Evolutionary conservation across 495 filamentous ascomycete species (phyloP), one percentile per base, ranked within the genome.

Genomic region (Penicillium egyptiacum): DNA sequence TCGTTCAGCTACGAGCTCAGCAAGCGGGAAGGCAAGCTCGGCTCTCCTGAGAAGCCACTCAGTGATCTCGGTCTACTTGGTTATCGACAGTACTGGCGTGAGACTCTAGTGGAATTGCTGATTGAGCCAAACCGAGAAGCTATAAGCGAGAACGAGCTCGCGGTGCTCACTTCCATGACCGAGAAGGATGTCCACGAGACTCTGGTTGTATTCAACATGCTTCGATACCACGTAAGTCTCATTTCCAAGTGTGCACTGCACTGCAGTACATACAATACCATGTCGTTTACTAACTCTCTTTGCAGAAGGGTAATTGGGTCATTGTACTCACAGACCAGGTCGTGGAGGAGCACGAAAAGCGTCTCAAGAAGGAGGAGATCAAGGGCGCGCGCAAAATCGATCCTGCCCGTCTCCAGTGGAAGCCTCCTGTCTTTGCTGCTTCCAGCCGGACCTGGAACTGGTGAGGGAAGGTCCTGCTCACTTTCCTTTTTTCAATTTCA

Each of bases 1-100:
- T 90, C 92, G 35, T 98, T 98, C 81, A 96, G 91, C 17, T 98
- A 98, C 77, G 93, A 97, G 70, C 87, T 98, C 4, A 92, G 89
- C 68, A 96, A 93, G 70, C 88, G 94, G 44, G 95, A 98, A 74
- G 86, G 85, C 59, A 97, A 96, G 70, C 84, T 96, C 5, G 95
- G 95, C 11, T 95, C 90, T 6, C 94, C 94, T 1, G 94, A 98
- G 69, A 98, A 98, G 67, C 94, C 94, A 0, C 86, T 98, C 3
- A 94, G 89, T 54, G 94, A 98, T 79, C 70, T 98, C 39, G 94
- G 94, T 49, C 74, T 98, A 25, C 78, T 98, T 19, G 88, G 90
- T 50, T 98, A 98, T 72, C 83, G 95, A 44, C 91, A 94, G 47
- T 98, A 96, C 74, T 98, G 94, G 94, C 89, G 90, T 19, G 92